Percentiles rank a stretch among this genome's conserved stretches.
Evolutionary conservation across 2,329 filamentous ascomycete species (phyloP).

Genomic region (Metarhizium guizhouense): DNA sequence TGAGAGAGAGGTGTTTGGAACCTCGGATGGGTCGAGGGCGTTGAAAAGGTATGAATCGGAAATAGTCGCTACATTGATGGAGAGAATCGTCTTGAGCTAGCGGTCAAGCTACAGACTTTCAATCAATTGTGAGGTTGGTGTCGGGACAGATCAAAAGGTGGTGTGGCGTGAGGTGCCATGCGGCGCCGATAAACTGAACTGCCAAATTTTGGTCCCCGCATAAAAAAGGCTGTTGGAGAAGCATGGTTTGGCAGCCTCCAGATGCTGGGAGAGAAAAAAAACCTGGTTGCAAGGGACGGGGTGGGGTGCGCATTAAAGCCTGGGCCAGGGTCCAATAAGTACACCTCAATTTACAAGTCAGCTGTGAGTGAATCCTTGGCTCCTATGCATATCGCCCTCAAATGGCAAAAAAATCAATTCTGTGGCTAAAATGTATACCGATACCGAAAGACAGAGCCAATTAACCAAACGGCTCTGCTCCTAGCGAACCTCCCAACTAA

Average conservation of each 20-base stretch:
- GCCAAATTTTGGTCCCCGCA: slow-evolving; percentile 2
- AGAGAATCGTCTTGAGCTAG: neutral
- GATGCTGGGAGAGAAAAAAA: too few species aligned
- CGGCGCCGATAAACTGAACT: neutral
- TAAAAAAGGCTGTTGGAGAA: neutral
- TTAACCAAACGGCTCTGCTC: neutral
- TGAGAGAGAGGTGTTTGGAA: neutral
- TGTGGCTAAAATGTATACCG: neutral
- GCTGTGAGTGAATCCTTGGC: too few species aligned
- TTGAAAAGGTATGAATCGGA: neutral
- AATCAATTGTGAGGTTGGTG: slow-evolving; percentile 4
- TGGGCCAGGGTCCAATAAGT: too few species aligned
- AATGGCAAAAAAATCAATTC: neutral
- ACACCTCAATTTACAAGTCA: too few species aligned
- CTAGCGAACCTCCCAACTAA: neutral
- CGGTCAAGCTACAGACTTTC: neutral
- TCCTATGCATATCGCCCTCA: too few species aligned
- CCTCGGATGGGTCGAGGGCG: neutral
- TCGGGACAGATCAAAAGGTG: neutral
- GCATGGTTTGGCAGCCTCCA: too few species aligned
- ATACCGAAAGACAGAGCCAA: neutral
- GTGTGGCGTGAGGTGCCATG: neutral
- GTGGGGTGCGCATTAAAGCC: too few species aligned
- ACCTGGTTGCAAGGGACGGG: too few species aligned
- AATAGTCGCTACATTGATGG: neutral